These are phyloP conservation scores for Zelonia costaricensis DNA, from an alignment of 208 protist genomes.

Conservation along the genomic window DNA sequence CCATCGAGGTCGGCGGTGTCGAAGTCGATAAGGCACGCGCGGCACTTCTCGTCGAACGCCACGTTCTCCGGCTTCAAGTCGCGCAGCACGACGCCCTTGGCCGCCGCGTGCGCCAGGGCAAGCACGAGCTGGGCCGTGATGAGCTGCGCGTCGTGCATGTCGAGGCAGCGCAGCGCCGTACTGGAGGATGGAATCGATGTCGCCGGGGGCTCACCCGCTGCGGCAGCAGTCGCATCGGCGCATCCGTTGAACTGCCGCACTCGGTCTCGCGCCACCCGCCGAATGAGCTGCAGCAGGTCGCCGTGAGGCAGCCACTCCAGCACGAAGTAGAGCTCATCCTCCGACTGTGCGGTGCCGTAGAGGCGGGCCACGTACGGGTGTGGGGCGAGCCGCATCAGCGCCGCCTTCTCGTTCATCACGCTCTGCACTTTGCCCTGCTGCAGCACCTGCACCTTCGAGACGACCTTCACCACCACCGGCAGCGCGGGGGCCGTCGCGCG, in stretches of 20 bases:
- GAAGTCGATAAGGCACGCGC: conserved; percentile 88
- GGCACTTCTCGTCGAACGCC: conserved; percentile 78
- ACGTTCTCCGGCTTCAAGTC: conserved; percentile 93
- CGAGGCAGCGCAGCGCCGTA: conserved; percentile 55
- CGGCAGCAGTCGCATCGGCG: not conserved
- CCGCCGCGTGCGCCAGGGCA: conserved; percentile 49
- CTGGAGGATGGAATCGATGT: conserved; percentile 26
- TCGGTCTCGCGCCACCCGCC: conserved; percentile 34
- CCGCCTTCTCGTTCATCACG: conserved; percentile 85
- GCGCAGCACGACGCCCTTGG: conserved; percentile 73
- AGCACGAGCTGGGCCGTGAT: conserved; percentile 85
- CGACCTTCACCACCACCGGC: conserved; percentile 83
- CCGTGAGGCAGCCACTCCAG: conserved; percentile 94
- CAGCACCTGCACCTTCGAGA: conserved; percentile 88
- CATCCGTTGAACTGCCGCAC: conserved; percentile 28
- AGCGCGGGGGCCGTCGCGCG: conserved; percentile 19
- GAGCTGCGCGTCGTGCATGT: conserved; percentile 80
- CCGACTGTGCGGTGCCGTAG: conserved; percentile 85
- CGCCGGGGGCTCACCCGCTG: not conserved
- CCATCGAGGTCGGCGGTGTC: conserved; percentile 79
- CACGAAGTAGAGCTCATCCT: conserved; percentile 93
- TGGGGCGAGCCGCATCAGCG: conserved; percentile 57
- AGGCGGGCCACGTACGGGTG: conserved; percentile 85
- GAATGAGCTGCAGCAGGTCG: conserved; percentile 91
- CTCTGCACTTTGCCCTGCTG: conserved; percentile 83